Base-by-base conservation (phyloP, 2,329 filamentous ascomycete species). In the Monosporascus sp. region DNA sequence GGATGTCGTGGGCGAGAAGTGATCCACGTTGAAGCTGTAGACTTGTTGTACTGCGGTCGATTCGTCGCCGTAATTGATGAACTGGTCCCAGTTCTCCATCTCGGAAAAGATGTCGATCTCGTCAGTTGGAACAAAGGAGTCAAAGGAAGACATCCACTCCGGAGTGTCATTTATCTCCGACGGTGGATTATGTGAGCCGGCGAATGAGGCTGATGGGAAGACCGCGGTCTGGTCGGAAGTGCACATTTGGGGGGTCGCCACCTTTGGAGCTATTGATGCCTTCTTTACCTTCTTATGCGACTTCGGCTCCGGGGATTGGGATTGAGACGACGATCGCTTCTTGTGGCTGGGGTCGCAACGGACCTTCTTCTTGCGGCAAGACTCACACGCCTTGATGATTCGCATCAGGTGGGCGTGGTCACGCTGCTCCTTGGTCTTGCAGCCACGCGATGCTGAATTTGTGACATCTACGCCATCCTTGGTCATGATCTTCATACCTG, bases 401-500 rank as follows among this genome's bases (percentile, higher is more conserved):
- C 83, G 75, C 80, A 87, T 86, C 47, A 85, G 70, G 59, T 85
- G 82, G 6, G 83, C 83, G 63, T 85, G 83, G 50, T 85, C 82
- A 37, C 83, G 77, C 72, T 86, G 83, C 72, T 85, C 83, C 74
- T 83, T 84, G 50, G 83, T 84, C 72, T 85, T 86, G 66, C 78
- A 82, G 37, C 82, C 82, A 39, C 83, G 76, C 17, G 81, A 82
- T 15, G 81, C 80, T 52, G 78, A 76, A 66, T 83, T 81, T 45
- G 83, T 87, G 52, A 87, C 78, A 63, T 87, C 83, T 43, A 72
- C 70, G 47, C 83, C 83, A 57, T 84, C 82, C 65, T 76, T 80
- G 53, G 83, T 86, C 72, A 86, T 76, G 57, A 87, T 86, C 65
- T 82, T 83, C 81, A 86, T 85, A 50, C 83, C 82, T 7, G 82